Conservation (phyloP, 2,329 filamentous ascomycete species). For the Fusarium albidum region DNA sequence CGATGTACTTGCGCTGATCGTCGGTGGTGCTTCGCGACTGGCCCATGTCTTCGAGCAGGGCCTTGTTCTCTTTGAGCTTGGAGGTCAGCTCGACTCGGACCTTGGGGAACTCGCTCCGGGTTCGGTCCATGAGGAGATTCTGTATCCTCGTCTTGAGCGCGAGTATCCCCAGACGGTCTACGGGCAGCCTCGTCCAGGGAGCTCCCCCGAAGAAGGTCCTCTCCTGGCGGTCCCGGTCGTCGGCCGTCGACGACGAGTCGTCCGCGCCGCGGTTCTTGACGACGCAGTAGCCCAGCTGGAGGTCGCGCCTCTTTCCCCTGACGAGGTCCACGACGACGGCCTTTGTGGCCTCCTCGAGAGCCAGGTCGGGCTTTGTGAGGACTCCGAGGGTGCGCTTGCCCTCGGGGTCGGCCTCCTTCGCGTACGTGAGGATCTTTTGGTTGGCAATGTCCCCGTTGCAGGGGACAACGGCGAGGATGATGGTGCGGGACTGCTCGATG, state of each 20-base stretch:
- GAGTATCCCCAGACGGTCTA: slow-evolving; percentile 44
- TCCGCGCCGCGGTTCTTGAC: slow-evolving; percentile 58
- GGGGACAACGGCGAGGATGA: slow-evolving; percentile 57
- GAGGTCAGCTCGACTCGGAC: slow-evolving; percentile 43
- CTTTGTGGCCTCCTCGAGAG: slow-evolving; percentile 50
- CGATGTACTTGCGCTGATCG: slow-evolving; percentile 48
- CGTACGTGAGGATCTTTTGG: slow-evolving; percentile 50
- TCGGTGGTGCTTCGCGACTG: slow-evolving; percentile 36
- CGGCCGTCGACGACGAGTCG: slow-evolving; percentile 44
- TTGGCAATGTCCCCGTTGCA: slow-evolving; percentile 52
- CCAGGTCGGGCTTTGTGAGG: slow-evolving; percentile 68
- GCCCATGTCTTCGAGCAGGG: slow-evolving; percentile 42
- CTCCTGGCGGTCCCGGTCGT: slow-evolving; percentile 46
- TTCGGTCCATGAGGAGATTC: slow-evolving; percentile 50
- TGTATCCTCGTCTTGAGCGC: slow-evolving; percentile 48
- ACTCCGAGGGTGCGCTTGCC: slow-evolving; percentile 56
- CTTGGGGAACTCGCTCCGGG: slow-evolving; percentile 49
- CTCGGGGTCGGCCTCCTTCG: slow-evolving; percentile 47
- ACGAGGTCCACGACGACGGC: slow-evolving; percentile 52
- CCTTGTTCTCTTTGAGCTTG: slow-evolving; percentile 16
- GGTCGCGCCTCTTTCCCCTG: slow-evolving; percentile 47
- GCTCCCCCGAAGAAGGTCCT: slow-evolving; percentile 46
- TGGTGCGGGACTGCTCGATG: slow-evolving; percentile 56
- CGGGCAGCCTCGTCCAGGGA: slow-evolving; percentile 46
- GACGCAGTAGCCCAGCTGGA: slow-evolving; percentile 58